Conservation (phyloP, 345 rosid species). For the Lepidium didymum region DNA sequence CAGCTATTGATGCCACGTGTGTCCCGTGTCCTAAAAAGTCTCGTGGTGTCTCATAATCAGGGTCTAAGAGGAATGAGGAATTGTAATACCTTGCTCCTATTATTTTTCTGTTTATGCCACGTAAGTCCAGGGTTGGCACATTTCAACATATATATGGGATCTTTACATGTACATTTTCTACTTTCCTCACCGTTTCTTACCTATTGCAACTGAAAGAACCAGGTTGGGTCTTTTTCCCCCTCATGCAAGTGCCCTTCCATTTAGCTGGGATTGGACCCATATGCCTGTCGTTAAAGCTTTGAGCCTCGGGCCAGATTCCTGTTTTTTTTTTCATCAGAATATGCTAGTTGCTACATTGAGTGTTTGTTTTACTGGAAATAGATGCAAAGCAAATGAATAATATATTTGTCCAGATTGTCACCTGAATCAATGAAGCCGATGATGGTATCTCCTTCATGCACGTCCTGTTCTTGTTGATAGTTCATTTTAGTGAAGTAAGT, state of each 20-base stretch:
- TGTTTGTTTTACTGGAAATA: background rate
- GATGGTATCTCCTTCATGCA: constrained; percentile 15
- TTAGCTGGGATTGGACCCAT: constrained; percentile 20
- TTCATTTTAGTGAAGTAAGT: constrained; percentile 7
- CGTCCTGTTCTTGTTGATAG: background rate
- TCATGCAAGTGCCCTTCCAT: constrained; percentile 26
- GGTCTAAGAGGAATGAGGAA: constrained; percentile 21
- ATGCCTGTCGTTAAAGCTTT: constrained; percentile 13
- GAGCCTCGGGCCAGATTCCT: constrained; percentile 27
- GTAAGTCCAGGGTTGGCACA: background rate
- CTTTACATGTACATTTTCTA: background rate
- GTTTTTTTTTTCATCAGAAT: background rate
- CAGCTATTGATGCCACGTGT: constrained; percentile 27
- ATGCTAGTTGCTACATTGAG: background rate
- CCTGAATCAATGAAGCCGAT: constrained; percentile 26
- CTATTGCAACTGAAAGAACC: constrained; percentile 20
- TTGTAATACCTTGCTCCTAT: constrained; percentile 29
- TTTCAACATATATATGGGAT: background rate
- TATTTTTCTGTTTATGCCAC: constrained; percentile 2
- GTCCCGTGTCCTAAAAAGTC: constrained; percentile 25
- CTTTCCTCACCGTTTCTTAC: background rate
- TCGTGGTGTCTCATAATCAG: constrained; percentile 24
- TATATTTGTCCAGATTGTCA: background rate
- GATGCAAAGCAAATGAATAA: background rate
- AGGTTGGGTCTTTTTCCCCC: constrained; percentile 18